Percentiles rank a stretch among this genome's conserved stretches.
Evolutionary conservation across 768 basidiomycete species (phyloP).

Genomic region (Leucogyrophana mollusca): DNA sequence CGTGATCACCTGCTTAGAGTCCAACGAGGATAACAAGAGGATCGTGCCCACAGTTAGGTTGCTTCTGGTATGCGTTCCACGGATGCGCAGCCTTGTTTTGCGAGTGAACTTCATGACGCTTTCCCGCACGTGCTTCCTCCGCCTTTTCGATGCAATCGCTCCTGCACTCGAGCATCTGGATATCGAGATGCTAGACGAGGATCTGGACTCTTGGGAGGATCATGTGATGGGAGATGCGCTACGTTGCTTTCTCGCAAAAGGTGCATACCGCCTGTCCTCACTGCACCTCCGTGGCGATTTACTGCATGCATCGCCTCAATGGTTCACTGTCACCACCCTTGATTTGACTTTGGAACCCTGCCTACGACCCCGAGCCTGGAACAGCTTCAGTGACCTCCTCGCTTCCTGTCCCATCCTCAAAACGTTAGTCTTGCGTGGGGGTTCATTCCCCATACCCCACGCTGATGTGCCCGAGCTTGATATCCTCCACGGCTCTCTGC

Average conservation of each 20-base stretch:
- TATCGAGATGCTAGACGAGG: too few relatives aligned
- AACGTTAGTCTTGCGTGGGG: background rate
- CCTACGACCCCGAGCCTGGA: background rate
- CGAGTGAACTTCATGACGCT: background rate
- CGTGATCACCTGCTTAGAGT: background rate
- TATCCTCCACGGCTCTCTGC: background rate
- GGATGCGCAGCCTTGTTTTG: background rate
- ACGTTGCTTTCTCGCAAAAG: too few relatives aligned
- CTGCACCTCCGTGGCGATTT: background rate
- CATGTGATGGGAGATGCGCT: too few relatives aligned
- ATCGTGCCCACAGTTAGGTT: background rate
- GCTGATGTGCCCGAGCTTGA: background rate
- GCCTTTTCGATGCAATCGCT: too few relatives aligned
- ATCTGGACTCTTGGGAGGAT: too few relatives aligned
- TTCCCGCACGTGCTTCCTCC: background rate
- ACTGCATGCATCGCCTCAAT: background rate
- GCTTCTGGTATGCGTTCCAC: background rate
- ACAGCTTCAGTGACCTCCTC: background rate
- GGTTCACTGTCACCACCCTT: background rate
- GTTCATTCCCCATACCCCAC: background rate
- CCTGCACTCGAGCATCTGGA: too few relatives aligned
- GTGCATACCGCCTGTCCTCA: too few relatives aligned
- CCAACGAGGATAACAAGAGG: background rate
- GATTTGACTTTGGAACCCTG: background rate
- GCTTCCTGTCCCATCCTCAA: background rate